phyloP scores from a whole-genome alignment of 768 basidiomycete genomes.

The Phylloporus sp. region DNA sequence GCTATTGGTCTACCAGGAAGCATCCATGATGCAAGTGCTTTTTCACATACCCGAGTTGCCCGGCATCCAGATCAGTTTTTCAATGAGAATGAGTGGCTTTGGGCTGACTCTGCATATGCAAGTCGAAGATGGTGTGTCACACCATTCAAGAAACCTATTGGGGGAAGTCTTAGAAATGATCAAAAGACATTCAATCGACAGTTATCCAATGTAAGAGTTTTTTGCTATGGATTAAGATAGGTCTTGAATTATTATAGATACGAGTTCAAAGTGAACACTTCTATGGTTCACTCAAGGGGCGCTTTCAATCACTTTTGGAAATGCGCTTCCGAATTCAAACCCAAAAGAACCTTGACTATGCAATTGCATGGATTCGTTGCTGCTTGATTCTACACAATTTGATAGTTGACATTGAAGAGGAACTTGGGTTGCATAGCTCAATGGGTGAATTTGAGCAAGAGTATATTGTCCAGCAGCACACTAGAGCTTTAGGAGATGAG shows the following conservation, averaged over 20 bases:
- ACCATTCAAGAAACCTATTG: conserved; percentile 22
- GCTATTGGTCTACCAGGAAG: conserved; percentile 9
- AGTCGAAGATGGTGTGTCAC: conserved; percentile 17
- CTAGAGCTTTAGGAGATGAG: not conserved
- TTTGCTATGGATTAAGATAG: not conserved
- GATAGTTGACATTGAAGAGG: conserved; percentile 11
- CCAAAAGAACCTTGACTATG: not conserved
- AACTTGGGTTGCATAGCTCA: not conserved
- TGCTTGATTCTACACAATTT: conserved; percentile 13
- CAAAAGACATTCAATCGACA: conserved; percentile 21
- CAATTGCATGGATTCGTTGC: conserved; percentile 3
- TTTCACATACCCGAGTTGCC: not conserved
- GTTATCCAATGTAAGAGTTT: conserved; percentile 21
- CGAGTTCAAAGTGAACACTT: conserved; percentile 11
- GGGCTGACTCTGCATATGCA: conserved; percentile 6
- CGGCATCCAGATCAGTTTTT: not conserved
- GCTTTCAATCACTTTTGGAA: conserved; percentile 7
- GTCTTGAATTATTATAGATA: conserved; percentile 21
- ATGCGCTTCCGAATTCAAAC: conserved; percentile 6
- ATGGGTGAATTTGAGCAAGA: not conserved
- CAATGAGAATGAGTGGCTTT: conserved; percentile 10
- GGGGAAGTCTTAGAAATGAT: conserved; percentile 3
- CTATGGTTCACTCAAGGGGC: conserved; percentile 13
- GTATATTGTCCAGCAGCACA: not conserved
- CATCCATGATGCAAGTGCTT: conserved; percentile 7